Base-by-base conservation (phyloP, 2,329 filamentous ascomycete species). In the Pestalotiopsis sp. region DNA sequence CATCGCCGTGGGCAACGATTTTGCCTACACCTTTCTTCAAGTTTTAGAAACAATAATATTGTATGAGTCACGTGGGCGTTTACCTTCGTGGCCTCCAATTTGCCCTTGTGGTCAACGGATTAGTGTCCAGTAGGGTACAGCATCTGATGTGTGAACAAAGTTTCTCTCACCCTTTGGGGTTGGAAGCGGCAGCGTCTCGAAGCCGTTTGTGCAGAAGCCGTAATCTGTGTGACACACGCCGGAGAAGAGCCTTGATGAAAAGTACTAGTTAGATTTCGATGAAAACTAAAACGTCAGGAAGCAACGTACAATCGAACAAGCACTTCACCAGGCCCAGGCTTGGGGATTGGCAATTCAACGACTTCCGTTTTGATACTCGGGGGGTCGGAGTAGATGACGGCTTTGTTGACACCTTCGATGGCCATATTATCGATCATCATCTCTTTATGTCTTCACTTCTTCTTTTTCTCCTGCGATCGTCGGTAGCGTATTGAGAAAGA, bases 51-150 rank as follows among this genome's bases (percentile, higher is more conserved):
- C 3, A 2, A 23, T n/a, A 52, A 52, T 9, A 2, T 52, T 2
- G 2, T n/a, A 2, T 11, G 6, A n/a, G 57, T 13, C 6, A 2
- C 14, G 12, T 11, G 14, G 14, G 20, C 45, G 89, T 1, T 92
- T 87, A 20, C 91, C 91, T 79, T 93, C 91, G 74, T 93, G 91
- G 4, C 91, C 91, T 57, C 91, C 91, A 3, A 92, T 85, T 76
- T 92, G 90, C 11, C 88, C 88, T 49, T 84, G 7, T 3, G 7
- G 6, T 77, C 74, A 85, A 86, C 7, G 88, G 86, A 88, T 52
- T 3, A 52, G 45, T 52, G 5, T 20, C 45, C n/a, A 52, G 17
- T 52, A 20, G 23, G 45, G 3, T 1, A 57, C 20, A 17, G 13
- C 13, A 13, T 57, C 20, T 25, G 36, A 17, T 27, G 36, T 11